phyloP scores from a whole-genome alignment of 805 yeast species.

The Ogataea minuta region DNA sequence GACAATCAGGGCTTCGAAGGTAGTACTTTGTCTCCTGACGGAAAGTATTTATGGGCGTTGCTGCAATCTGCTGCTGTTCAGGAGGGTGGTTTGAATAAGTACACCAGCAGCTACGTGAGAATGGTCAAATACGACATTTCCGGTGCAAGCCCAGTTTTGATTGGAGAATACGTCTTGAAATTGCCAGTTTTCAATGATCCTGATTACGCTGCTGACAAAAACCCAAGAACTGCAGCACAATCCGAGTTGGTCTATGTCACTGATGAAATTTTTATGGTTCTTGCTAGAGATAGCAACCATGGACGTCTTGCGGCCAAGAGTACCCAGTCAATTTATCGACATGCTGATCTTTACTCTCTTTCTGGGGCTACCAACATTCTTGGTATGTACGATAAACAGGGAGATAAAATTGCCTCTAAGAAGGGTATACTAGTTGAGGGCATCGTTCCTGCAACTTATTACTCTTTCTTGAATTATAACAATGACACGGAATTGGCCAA shows the following conservation, averaged over 20 bases:
- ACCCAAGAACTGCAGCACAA: conserved; percentile 32
- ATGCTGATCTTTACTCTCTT: conserved; percentile 30
- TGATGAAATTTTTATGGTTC: conserved; percentile 30
- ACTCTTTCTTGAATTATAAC: conserved; percentile 29
- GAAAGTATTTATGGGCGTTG: conserved; percentile 25
- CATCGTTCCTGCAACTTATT: conserved; percentile 28
- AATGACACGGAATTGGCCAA: conserved; percentile 28
- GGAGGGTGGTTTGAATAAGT: conserved; percentile 32
- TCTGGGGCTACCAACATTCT: conserved; percentile 30
- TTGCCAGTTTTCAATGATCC: conserved; percentile 31
- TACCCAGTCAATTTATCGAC: conserved; percentile 29
- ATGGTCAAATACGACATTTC: conserved; percentile 30
- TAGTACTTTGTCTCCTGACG: conserved; percentile 32
- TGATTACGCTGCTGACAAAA: conserved; percentile 18
- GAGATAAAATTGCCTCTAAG: conserved; percentile 26
- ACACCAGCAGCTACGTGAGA: conserved; percentile 23
- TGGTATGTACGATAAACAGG: conserved; percentile 30
- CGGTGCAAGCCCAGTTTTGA: conserved; percentile 18
- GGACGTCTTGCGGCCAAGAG: conserved; percentile 26
- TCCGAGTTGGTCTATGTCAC: conserved; percentile 30
- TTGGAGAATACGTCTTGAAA: conserved; percentile 31
- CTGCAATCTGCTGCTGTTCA: conserved; percentile 33
- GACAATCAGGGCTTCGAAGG: conserved; percentile 35
- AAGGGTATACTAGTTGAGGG: conserved; percentile 25
- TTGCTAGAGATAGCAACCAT: conserved; percentile 31